Evolutionary conservation across 805 yeast species (phyloP).

Genomic region (Kregervanrija delftensis): DNA sequence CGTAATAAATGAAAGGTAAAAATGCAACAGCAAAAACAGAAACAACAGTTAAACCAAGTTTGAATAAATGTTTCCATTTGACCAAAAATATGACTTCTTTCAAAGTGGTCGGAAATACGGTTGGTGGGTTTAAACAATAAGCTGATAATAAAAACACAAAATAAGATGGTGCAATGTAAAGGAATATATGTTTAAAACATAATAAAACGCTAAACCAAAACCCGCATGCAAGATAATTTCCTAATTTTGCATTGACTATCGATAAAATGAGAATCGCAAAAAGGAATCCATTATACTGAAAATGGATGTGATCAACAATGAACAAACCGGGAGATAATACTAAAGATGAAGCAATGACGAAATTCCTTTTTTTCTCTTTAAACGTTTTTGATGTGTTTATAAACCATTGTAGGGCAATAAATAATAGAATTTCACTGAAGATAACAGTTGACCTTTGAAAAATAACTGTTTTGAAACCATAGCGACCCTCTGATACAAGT

Average conservation of each 20-base stretch:
- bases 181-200: constrained; percentile 91
- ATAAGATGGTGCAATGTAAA: constrained; percentile 92
- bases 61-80: constrained; percentile 51
- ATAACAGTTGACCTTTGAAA: constrained; percentile 84
- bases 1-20: constrained; percentile 64
- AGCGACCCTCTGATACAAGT: constrained; percentile 55
- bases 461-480: constrained; percentile 71
- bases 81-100: constrained; percentile 17
- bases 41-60: constrained; percentile 58
- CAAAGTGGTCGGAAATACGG: constrained; percentile 21
- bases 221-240: constrained; percentile 53
- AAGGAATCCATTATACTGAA: constrained; percentile 93
- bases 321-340: constrained; percentile 85
- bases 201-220: constrained; percentile 66
- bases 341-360: constrained; percentile 75
- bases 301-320: constrained; percentile 91
- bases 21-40: constrained; percentile 61
- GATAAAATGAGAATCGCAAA: constrained; percentile 76
- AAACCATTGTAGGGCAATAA: constrained; percentile 64
- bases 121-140: constrained; percentile 49
- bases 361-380: constrained; percentile 41
- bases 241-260: constrained; percentile 60
- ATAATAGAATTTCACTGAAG: constrained; percentile 64
- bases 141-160: constrained; percentile 70
- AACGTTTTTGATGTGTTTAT: constrained; percentile 39